These are phyloP conservation scores for Pyrus hybrid DNA, from an alignment of 331 rosid species.

Conservation along the genomic window DNA sequence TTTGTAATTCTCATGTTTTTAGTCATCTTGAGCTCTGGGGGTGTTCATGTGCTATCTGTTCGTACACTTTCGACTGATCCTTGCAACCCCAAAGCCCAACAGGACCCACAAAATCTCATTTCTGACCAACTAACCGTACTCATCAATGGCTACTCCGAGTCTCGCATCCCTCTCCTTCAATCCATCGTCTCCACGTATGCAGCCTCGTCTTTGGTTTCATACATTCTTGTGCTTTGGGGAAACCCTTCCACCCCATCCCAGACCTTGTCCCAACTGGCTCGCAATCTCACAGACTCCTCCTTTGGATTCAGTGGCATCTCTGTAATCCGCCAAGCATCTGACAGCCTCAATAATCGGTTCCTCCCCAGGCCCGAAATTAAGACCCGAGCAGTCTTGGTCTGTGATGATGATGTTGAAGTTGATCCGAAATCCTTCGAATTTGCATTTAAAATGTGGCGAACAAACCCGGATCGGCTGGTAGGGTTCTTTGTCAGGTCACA, in stretches of 20 bases:
- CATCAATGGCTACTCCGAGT: slow-evolving; percentile 72
- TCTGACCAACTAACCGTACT: slow-evolving; percentile 60
- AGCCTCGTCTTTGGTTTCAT: slow-evolving; percentile 50
- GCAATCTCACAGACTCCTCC: slow-evolving; percentile 35
- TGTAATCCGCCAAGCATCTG: slow-evolving; percentile 37
- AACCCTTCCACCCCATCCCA: slow-evolving; percentile 56
- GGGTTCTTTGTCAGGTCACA: slow-evolving; percentile 79
- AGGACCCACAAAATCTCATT: slow-evolving; percentile 29
- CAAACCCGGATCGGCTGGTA: slow-evolving; percentile 38
- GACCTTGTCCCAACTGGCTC: slow-evolving; percentile 26
- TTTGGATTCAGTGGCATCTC: slow-evolving; percentile 31
- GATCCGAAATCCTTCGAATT: slow-evolving; percentile 50
- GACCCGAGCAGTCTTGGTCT: slow-evolving; percentile 61
- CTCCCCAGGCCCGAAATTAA: slow-evolving; percentile 43
- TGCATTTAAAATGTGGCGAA: slow-evolving; percentile 52
- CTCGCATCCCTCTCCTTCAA: slow-evolving; percentile 73
- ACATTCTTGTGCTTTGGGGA: slow-evolving; percentile 81
- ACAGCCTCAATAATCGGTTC: slow-evolving; percentile 69
- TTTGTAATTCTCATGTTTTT: slow-evolving; percentile 9
- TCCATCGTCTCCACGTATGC: slow-evolving; percentile 57
- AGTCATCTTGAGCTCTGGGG: neutral
- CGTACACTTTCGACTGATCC: slow-evolving; percentile 10
- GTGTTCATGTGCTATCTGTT: slow-evolving; percentile 6
- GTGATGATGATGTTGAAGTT: slow-evolving; percentile 79
- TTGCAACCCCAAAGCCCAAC: slow-evolving; percentile 26